Percentiles rank a stretch among this genome's conserved stretches.
Evolutionary conservation across 345 rosid genomes (phyloP).

Genomic region (Citrus sp.): DNA sequence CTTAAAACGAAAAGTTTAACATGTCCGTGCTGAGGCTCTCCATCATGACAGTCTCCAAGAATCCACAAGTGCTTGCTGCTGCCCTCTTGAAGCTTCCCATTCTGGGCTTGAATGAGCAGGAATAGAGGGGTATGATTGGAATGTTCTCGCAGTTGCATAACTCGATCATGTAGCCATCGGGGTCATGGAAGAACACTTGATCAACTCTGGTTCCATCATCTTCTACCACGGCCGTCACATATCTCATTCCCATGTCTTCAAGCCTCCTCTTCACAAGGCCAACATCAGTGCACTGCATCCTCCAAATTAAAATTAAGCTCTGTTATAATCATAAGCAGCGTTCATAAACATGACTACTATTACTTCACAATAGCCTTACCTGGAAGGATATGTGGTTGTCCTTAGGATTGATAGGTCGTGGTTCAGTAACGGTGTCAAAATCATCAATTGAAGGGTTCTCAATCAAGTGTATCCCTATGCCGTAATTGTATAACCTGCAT

Average conservation of each 20-base stretch:
- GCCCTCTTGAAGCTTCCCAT: constrained; percentile 30
- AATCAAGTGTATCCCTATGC: constrained; percentile 57
- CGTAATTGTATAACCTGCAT: constrained; percentile 54
- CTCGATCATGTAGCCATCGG: constrained; percentile 66
- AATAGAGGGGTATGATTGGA: constrained; percentile 41
- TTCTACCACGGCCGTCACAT: constrained; percentile 48
- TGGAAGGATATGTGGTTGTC: constrained; percentile 63
- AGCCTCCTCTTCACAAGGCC: constrained; percentile 45
- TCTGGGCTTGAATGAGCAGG: constrained; percentile 35
- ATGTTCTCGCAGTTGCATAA: constrained; percentile 56
- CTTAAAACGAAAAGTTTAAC: constrained; percentile 47
- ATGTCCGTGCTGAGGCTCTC: constrained; percentile 62
- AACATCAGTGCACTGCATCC: constrained; percentile 44
- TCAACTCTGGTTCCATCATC: constrained; percentile 46
- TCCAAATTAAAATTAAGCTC: background rate
- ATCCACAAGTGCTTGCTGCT: constrained; percentile 33
- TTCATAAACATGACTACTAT: background rate
- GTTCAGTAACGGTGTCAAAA: constrained; percentile 33
- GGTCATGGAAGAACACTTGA: constrained; percentile 63
- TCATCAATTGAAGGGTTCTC: constrained; percentile 46
- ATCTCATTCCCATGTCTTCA: constrained; percentile 43
- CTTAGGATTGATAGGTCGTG: constrained; percentile 50
- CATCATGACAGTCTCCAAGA: constrained; percentile 55
- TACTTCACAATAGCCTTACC: constrained; percentile 17
- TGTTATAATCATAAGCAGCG: background rate